Percentiles rank a stretch among this genome's conserved stretches.
phyloP scores from a whole-genome alignment of 208 protist species.

The Leptomonas seymouri region DNA sequence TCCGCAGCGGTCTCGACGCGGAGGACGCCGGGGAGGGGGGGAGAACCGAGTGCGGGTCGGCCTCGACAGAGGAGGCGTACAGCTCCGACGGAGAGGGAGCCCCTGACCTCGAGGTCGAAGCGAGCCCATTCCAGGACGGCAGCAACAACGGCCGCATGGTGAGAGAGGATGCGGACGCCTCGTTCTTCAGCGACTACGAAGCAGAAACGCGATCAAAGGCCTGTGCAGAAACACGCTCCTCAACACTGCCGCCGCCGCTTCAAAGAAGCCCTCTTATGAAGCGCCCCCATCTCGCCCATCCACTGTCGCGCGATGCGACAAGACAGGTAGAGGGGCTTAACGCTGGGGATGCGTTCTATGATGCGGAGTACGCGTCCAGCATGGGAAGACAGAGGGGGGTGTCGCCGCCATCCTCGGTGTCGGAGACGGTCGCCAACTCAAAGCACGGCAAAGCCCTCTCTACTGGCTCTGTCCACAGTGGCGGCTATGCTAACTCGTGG shows the following conservation, averaged over 20 bases:
- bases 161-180: constrained; percentile 4
- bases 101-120: constrained; percentile 32
- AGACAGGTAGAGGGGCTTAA: not conserved
- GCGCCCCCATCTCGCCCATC: not conserved
- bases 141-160: not conserved
- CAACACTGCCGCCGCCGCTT: not conserved
- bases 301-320: not conserved
- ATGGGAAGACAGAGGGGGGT: not conserved
- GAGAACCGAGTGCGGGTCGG: not conserved
- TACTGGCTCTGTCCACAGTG: not conserved
- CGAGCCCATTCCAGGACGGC: constrained; percentile 19
- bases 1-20: not conserved
- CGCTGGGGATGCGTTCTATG: constrained; percentile 23
- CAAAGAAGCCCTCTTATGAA: not conserved
- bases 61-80: constrained; percentile 4
- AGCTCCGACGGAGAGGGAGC: constrained; percentile 11
- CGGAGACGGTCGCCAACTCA: not conserved
- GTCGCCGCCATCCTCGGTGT: constrained; percentile 5
- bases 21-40: not conserved
- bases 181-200: constrained; percentile 36
- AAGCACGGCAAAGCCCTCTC: not conserved
- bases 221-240: not conserved
- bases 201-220: constrained; percentile 9
- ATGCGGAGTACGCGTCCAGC: constrained; percentile 12
- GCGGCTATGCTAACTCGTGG: constrained; percentile 2